phyloP scores from a whole-genome alignment of 176 grass and related monocot genomes.

The Otatea glauca region DNA sequence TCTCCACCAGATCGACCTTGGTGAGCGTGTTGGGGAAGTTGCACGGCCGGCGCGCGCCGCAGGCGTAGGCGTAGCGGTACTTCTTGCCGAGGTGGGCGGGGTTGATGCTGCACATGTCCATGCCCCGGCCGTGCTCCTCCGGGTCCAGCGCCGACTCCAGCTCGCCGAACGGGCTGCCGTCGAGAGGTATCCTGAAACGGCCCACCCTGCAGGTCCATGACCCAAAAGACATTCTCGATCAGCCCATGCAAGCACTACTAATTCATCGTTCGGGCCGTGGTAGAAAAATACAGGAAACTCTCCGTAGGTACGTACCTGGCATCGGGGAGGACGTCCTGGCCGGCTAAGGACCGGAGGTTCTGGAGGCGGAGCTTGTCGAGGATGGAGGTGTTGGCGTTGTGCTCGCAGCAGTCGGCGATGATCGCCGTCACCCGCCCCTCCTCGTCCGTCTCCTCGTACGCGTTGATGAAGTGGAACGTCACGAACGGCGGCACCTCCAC shows the following conservation, averaged over 20 bases:
- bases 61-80: slow-evolving; percentile 91
- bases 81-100: slow-evolving; percentile 70
- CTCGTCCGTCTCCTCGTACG: slow-evolving; percentile 83
- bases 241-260: background rate
- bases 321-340: slow-evolving; percentile 83
- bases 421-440: slow-evolving; percentile 81
- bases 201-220: slow-evolving; percentile 56
- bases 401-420: slow-evolving; percentile 95
- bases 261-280: background rate
- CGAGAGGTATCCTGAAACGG: slow-evolving; percentile 88
- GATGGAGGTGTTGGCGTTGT: slow-evolving; percentile 82
- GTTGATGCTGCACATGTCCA: slow-evolving; percentile 99
- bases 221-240: background rate
- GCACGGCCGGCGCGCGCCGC: slow-evolving; percentile 86
- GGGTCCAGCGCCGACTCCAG: slow-evolving; percentile 74
- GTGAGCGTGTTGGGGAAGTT: slow-evolving; percentile 99
- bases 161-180: slow-evolving; percentile 79
- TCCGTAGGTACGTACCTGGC: slow-evolving; percentile 56
- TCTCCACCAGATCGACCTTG: slow-evolving; percentile 84
- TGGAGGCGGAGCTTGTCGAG: slow-evolving; percentile 88
- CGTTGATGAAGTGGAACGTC: slow-evolving; percentile 99
- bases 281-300: background rate
- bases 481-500: slow-evolving; percentile 94
- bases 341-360: slow-evolving; percentile 62
- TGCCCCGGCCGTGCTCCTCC: slow-evolving; percentile 79